Evolutionary conservation across 2,329 filamentous ascomycete genomes (phyloP).

Genomic region (Helminthosporium solani): DNA sequence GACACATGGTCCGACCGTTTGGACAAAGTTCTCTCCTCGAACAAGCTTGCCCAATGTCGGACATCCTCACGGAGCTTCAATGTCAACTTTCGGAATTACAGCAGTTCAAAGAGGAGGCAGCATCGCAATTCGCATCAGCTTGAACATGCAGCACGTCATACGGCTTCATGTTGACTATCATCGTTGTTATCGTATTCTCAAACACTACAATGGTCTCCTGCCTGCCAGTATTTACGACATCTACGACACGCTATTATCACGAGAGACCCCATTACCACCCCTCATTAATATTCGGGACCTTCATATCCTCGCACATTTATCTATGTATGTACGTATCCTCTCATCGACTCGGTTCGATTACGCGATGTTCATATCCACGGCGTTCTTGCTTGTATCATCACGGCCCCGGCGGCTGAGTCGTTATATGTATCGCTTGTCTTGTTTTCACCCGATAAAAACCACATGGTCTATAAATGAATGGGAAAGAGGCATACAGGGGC

Average conservation of each 20-base stretch:
- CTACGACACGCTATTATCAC: not conserved
- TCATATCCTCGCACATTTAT: not conserved
- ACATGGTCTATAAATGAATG: not conserved
- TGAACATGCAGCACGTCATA: constrained; percentile 1
- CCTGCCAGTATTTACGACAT: not conserved
- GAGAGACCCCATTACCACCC: not conserved
- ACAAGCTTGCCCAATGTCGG: constrained; percentile 74
- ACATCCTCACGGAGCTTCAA: constrained; percentile 65
- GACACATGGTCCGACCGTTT: constrained; percentile 74
- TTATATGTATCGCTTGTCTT: not conserved
- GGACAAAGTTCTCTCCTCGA: constrained; percentile 64
- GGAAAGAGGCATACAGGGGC: not conserved
- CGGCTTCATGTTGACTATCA: not conserved
- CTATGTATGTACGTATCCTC: not conserved
- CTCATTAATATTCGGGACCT: no score
- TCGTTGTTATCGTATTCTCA: no score
- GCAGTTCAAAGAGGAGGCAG: constrained; percentile 33
- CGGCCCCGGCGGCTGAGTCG: constrained; percentile 2
- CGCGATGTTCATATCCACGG: constrained; percentile 1
- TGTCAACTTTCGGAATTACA: constrained; percentile 65
- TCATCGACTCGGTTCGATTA: not conserved
- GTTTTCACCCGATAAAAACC: not conserved
- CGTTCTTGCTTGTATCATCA: constrained; percentile 2
- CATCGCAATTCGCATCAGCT: constrained; percentile 17
- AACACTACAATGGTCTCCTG: no score